These are phyloP conservation scores for Sporothrix euskadiensis DNA, from an alignment of 2,329 filamentous ascomycete species.

Conservation along the genomic window DNA sequence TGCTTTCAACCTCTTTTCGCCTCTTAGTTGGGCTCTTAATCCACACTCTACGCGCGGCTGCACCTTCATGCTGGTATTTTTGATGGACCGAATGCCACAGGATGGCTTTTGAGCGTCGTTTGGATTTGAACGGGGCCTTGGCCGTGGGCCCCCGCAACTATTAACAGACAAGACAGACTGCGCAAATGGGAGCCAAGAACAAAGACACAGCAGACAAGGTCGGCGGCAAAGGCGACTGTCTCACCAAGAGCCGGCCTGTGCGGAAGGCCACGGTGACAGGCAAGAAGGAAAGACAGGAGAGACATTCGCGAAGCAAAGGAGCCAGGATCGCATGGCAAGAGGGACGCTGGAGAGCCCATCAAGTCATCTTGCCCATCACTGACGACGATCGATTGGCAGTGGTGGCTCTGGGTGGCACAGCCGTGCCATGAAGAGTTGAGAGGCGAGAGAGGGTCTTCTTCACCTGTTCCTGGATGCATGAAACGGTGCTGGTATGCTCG, in stretches of 20 bases:
- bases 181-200: slow-evolving; percentile 12
- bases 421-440: background rate
- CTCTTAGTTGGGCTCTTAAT: background rate
- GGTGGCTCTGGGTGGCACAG: slow-evolving; percentile 12
- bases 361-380: background rate
- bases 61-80: background rate
- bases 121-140: background rate
- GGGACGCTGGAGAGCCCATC: background rate
- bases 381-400: slow-evolving; percentile 17
- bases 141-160: background rate
- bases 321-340: slow-evolving; percentile 8
- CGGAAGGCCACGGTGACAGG: background rate
- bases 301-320: background rate
- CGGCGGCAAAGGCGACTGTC: slow-evolving; percentile 13
- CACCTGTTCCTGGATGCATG: slow-evolving; percentile 12
- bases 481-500: slow-evolving; percentile 1
- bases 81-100: slow-evolving; percentile 13
- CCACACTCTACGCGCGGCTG: slow-evolving; percentile 6
- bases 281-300: background rate
- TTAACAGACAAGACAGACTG: background rate
- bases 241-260: background rate
- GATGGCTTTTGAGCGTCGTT: background rate
- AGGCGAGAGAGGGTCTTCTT: background rate
- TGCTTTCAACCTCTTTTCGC: background rate
- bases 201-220: background rate